These are phyloP conservation scores for Lentinus brumalis DNA, from an alignment of 768 basidiomycete species.

Conservation along the genomic window DNA sequence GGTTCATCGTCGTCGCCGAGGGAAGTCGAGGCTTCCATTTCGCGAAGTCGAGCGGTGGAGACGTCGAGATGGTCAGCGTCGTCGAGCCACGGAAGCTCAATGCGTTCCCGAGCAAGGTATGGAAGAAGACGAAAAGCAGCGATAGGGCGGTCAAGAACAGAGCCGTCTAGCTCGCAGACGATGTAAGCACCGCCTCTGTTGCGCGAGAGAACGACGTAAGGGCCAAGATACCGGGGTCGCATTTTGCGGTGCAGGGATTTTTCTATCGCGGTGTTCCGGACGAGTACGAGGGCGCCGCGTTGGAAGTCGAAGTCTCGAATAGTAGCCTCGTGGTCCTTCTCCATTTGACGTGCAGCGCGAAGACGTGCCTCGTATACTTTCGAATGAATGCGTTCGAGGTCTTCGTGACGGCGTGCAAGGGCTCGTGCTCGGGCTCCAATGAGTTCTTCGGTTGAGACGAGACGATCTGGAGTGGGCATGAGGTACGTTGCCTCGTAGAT, in stretches of 20 bases:
- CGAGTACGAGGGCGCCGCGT: conserved; percentile 31
- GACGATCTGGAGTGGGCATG: conserved; percentile 3
- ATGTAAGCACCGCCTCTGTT: conserved; percentile 29
- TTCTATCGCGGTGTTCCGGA: conserved; percentile 32
- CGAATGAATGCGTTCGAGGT: conserved; percentile 9
- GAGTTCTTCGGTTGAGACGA: conserved; percentile 19
- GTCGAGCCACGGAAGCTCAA: not conserved
- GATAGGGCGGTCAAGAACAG: conserved; percentile 14
- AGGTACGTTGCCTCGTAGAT: conserved; percentile 23
- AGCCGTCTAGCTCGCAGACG: conserved; percentile 30
- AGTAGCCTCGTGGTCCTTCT: conserved; percentile 11
- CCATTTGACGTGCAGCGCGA: conserved; percentile 14
- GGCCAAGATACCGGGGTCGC: conserved; percentile 29
- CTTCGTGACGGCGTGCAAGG: conserved; percentile 16
- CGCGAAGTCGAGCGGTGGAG: conserved; percentile 1
- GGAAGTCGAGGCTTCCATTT: conserved; percentile 3
- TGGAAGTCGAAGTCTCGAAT: conserved; percentile 31
- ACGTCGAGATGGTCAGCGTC: conserved; percentile 4
- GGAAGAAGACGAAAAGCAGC: conserved; percentile 29
- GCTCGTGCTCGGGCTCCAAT: conserved; percentile 17
- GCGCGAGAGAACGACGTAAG: conserved; percentile 25
- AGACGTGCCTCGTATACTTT: conserved; percentile 11
- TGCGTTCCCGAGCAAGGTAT: conserved; percentile 14
- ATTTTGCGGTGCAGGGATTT: conserved; percentile 28
- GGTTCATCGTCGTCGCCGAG: not conserved